Percentiles rank a stretch among this genome's conserved stretches.
Evolutionary conservation across 352 stramenopile species (phyloP).

Genomic region (Pythium myriotylum): DNA sequence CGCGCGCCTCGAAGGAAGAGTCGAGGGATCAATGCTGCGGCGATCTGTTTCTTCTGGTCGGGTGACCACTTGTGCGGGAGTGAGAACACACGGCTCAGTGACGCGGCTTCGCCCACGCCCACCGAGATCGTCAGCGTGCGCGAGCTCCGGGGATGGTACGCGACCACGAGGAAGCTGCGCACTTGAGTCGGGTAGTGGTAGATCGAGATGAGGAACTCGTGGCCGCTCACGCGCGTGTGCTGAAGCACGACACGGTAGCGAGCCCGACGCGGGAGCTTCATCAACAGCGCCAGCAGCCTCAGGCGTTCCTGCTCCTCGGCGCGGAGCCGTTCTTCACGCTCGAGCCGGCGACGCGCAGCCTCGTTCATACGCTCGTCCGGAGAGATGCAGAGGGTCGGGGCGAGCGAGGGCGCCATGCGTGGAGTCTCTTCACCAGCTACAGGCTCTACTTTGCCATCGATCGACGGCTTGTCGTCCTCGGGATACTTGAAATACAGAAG

Average conservation of each 20-base stretch:
- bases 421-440: too few relatives aligned
- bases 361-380: slow-evolving; percentile 49
- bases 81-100: slow-evolving; percentile 39
- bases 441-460: too few relatives aligned
- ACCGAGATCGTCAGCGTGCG: slow-evolving; percentile 43
- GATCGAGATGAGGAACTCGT: slow-evolving; percentile 55
- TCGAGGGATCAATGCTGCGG: slow-evolving; percentile 33
- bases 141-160: slow-evolving; percentile 51
- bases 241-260: slow-evolving; percentile 54
- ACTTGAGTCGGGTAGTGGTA: slow-evolving; percentile 62
- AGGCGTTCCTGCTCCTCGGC: slow-evolving; percentile 58
- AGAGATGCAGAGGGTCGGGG: slow-evolving; percentile 42
- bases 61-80: slow-evolving; percentile 45
- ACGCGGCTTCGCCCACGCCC: slow-evolving; percentile 45
- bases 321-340: slow-evolving; percentile 52
- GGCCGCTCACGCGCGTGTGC: slow-evolving; percentile 36
- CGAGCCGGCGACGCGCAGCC: slow-evolving; percentile 41
- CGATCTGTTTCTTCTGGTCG: slow-evolving; percentile 54
- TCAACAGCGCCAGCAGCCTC: slow-evolving; percentile 39
- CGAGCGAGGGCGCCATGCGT: neutral
- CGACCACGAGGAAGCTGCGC: slow-evolving; percentile 53
- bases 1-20: slow-evolving; percentile 33
- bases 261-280: slow-evolving; percentile 46
- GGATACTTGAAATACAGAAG: slow-evolving; percentile 74
- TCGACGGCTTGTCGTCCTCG: neutral